These are phyloP conservation scores for Alloteropsis angusta DNA, from an alignment of 202 grass and related monocot species.

Conservation along the genomic window DNA sequence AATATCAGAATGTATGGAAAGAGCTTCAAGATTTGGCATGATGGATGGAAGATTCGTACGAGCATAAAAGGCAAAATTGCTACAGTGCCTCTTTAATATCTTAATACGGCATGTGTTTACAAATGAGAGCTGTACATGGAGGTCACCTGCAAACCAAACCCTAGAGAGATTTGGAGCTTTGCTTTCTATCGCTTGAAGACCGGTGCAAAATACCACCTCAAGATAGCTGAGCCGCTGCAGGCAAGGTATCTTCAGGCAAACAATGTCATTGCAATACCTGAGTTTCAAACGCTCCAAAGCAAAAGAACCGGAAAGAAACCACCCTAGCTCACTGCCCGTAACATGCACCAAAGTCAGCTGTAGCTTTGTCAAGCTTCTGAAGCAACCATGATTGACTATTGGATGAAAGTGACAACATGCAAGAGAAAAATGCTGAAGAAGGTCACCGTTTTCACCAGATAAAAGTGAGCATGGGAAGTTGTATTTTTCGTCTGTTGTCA, in stretches of 20 bases:
- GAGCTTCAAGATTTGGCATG: neutral
- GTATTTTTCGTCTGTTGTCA: neutral
- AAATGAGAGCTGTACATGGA: neutral
- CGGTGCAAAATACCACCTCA: neutral
- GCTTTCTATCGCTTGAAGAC: neutral
- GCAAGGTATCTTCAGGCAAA: neutral
- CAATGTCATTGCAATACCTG: neutral
- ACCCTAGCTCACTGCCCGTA: neutral
- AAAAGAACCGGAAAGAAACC: neutral
- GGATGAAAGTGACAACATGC: neutral
- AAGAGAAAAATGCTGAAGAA: neutral
- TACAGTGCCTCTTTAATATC: neutral
- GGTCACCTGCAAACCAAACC: neutral
- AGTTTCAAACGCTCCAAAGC: neutral
- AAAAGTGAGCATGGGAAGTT: neutral
- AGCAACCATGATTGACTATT: neutral
- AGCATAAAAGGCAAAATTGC: neutral
- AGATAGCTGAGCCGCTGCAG: neutral
- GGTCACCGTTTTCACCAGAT: neutral
- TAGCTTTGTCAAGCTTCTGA: neutral
- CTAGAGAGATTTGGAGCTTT: neutral
- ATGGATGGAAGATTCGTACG: neutral
- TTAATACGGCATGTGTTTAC: neutral
- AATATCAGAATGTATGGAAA: neutral
- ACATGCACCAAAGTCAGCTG: neutral